A percentile compares a stretch with the other conserved stretches of the same genome.
Conservation (phyloP, 108 stramenopile genomes). For the Skeletonema marinoi region DNA sequence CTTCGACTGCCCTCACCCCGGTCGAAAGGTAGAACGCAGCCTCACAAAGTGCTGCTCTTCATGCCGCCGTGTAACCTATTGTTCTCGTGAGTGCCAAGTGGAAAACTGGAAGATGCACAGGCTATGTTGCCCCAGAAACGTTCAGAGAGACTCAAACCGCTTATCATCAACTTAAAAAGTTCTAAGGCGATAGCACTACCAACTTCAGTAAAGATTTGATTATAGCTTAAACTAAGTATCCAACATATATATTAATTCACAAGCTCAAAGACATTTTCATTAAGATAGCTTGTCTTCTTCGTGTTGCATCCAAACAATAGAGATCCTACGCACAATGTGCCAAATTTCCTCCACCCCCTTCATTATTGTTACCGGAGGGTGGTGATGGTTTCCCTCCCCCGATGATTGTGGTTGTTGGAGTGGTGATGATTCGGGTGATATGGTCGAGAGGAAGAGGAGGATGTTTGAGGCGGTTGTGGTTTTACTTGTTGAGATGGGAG, state of each 20-base stretch:
- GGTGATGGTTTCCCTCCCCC: constrained; percentile 14
- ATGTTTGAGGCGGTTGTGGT: background rate
- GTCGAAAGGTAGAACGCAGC: background rate
- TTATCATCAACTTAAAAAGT: no score
- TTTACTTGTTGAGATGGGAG: background rate
- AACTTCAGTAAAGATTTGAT: background rate
- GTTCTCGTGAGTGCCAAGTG: background rate
- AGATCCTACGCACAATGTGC: constrained; percentile 48
- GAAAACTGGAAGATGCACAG: background rate
- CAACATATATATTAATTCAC: no score
- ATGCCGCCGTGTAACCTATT: background rate
- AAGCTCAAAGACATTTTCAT: no score
- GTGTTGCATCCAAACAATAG: no score
- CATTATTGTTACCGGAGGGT: constrained; percentile 20
- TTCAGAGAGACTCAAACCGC: background rate
- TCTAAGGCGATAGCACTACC: background rate
- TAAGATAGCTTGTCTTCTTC: no score
- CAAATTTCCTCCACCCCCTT: constrained; percentile 52
- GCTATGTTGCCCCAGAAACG: background rate
- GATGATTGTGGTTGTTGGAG: background rate
- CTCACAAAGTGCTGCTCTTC: background rate
- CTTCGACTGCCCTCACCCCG: background rate
- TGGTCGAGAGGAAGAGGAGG: background rate
- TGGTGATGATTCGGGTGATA: constrained; percentile 1
- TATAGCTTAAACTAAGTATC: no score